phyloP scores from a whole-genome alignment of 805 yeast species.

The Candida pini region DNA sequence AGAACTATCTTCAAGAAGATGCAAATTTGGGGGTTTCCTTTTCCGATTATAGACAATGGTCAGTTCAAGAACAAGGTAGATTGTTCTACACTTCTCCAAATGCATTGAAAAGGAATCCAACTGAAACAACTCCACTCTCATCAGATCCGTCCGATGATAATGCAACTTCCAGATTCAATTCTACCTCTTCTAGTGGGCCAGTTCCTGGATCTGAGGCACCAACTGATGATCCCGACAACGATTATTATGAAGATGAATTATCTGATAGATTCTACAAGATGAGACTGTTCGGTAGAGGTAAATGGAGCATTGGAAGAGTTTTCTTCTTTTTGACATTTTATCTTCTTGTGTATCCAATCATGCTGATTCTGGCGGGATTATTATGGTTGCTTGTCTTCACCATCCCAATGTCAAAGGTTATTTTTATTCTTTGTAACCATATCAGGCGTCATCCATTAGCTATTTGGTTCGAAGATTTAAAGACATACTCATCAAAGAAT shows the following conservation, averaged over 20 bases:
- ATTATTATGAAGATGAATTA: conserved; percentile 25
- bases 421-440: conserved; percentile 64
- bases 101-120: conserved; percentile 9
- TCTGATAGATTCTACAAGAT: conserved; percentile 24
- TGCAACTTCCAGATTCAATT: neutral
- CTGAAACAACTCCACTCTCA: conserved; percentile 16
- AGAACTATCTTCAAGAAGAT: conserved; percentile 80
- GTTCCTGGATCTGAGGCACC: neutral
- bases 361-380: conserved; percentile 44
- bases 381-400: conserved; percentile 86
- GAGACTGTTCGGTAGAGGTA: conserved; percentile 84
- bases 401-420: conserved; percentile 87
- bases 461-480: conserved; percentile 63
- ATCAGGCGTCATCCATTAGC: conserved; percentile 89
- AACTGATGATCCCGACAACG: conserved; percentile 1
- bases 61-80: conserved; percentile 68
- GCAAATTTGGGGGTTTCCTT: conserved; percentile 81
- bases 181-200: neutral
- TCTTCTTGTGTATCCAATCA: conserved; percentile 61
- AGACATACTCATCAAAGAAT: conserved; percentile 35
- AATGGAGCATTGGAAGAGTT: conserved; percentile 82
- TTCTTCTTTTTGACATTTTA: conserved; percentile 70
- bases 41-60: conserved; percentile 85
- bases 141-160: neutral
- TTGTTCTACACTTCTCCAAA: conserved; percentile 72